phyloP scores from a whole-genome alignment of 2,329 filamentous ascomycete genomes.

The Huntiella omanensis region DNA sequence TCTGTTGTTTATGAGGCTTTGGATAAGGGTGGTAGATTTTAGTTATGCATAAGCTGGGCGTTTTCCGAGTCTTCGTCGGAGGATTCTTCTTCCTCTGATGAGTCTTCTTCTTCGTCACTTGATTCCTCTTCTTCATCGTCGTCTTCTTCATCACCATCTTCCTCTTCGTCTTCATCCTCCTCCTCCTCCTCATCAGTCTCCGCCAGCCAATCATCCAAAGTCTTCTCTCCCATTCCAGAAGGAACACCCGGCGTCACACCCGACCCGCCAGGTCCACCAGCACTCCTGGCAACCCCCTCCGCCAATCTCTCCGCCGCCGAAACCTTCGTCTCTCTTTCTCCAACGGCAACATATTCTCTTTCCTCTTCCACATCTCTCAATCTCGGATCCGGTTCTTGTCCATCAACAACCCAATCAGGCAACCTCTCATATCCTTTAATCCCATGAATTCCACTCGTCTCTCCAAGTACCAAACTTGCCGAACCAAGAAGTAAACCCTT shows the following conservation, averaged over 20 bases:
- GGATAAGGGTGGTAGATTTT: constrained; percentile 29
- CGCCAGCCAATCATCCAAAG: constrained; percentile 81
- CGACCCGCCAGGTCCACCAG: neutral
- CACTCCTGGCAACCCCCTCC: constrained; percentile 19
- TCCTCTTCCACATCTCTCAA: constrained; percentile 42
- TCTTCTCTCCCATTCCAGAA: constrained; percentile 40
- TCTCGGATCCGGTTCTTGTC: constrained; percentile 57
- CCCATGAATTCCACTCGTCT: constrained; percentile 53
- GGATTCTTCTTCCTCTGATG: constrained; percentile 26
- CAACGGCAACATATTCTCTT: constrained; percentile 17
- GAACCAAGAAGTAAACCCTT: constrained; percentile 66
- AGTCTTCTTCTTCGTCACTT: constrained; percentile 24
- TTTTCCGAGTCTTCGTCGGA: constrained; percentile 27
- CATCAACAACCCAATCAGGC: constrained; percentile 68
- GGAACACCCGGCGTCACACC: neutral
- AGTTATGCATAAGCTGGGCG: constrained; percentile 25
- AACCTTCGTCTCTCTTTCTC: constrained; percentile 20
- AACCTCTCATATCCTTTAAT: constrained; percentile 61
- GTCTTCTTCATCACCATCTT: constrained; percentile 30
- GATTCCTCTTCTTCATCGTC: constrained; percentile 28
- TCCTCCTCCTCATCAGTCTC: constrained; percentile 45
- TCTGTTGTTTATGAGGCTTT: constrained; percentile 55
- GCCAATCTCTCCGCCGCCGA: constrained; percentile 48
- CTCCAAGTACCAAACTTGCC: constrained; percentile 66
- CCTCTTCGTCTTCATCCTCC: constrained; percentile 32